These are phyloP conservation scores for Aegilops longissima DNA, from an alignment of 176 grass and related monocot genomes.

Conservation along the genomic window DNA sequence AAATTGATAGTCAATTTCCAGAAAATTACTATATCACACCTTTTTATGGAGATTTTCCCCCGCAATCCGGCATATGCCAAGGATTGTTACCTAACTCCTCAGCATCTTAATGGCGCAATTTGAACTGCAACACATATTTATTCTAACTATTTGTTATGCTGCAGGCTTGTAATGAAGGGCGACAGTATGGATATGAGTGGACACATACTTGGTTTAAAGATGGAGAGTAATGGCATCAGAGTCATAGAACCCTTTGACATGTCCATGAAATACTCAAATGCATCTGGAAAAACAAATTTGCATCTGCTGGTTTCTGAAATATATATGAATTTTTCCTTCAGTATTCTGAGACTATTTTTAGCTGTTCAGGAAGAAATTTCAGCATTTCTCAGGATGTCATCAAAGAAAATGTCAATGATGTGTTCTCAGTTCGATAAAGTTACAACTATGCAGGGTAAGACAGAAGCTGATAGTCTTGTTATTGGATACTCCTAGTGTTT, in stretches of 20 bases:
- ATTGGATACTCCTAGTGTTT: slow-evolving; percentile 4
- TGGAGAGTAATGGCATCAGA: slow-evolving; percentile 97
- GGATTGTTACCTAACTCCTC: background rate
- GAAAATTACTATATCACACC: slow-evolving; percentile 5
- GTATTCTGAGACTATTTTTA: slow-evolving; percentile 91
- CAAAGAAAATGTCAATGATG: slow-evolving; percentile 71
- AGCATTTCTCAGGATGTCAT: slow-evolving; percentile 82
- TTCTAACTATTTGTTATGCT: slow-evolving; percentile 25
- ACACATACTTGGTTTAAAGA: slow-evolving; percentile 75
- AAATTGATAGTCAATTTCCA: background rate
- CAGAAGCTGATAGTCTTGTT: slow-evolving; percentile 12
- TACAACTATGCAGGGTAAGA: slow-evolving; percentile 65
- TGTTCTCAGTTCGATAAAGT: slow-evolving; percentile 93
- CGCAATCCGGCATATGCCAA: slow-evolving; percentile 5
- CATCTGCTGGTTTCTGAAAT: slow-evolving; percentile 83
- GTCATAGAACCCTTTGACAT: slow-evolving; percentile 95
- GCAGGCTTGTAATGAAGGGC: slow-evolving; percentile 86
- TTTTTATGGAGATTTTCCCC: slow-evolving; percentile 16
- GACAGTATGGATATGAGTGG: slow-evolving; percentile 80
- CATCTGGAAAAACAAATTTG: slow-evolving; percentile 82
- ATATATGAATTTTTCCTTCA: slow-evolving; percentile 98
- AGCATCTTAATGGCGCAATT: background rate
- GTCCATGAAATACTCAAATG: slow-evolving; percentile 72
- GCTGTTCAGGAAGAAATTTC: slow-evolving; percentile 96
- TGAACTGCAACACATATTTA: background rate